Base-by-base conservation (phyloP, 192 early-diverging fungal species). In the Coemansia sp. region DNA sequence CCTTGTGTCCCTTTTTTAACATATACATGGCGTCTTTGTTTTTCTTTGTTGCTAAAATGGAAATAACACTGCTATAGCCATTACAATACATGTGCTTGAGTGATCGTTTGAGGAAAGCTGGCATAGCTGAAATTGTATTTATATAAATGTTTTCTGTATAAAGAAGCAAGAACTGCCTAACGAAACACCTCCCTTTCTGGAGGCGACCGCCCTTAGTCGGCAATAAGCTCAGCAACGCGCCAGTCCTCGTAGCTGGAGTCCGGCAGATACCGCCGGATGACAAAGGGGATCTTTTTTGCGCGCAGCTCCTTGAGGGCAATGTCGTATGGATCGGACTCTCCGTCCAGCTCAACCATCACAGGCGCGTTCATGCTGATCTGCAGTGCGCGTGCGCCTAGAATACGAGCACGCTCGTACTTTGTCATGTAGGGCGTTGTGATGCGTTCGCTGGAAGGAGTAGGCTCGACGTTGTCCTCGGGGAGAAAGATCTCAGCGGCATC, bases 281-380 rank as follows among this genome's bases (percentile, higher is more conserved):
- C 89, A 61, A 97, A 87, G 33, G 95, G 94, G 64, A 97, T 92
- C 81, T 92, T 97, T 75, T 90, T 88, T 70, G 92, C 92, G 63
- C 93, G 83, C 61, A 99, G 84, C 71, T 99, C 97, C 80, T 93
- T 94, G 83, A 93, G 89, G 2, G 97, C 95, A 84, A 99, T 99
- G 60, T 86, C 86, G 16, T 96, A 85, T 33, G 97, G 92, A 79
- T 99, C 97, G 9, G 91, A 87, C 77, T 97, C 95, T 48, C 94
- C 94, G 52, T 91, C 91, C 33, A 96, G 79, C 71, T 96, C 93
- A 18, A 96, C 93, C 85, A 96, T 89, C n/a, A 95, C 91, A 23
- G 95, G 97, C n/a, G 97, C 97, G 78, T 95, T 99, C 90, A 99
- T 94, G 83, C 89, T 92, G 67, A 99, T 94, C 75, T 99, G 95